Base-by-base conservation (phyloP, 345 rosid species). In the Moricandia arvensis region DNA sequence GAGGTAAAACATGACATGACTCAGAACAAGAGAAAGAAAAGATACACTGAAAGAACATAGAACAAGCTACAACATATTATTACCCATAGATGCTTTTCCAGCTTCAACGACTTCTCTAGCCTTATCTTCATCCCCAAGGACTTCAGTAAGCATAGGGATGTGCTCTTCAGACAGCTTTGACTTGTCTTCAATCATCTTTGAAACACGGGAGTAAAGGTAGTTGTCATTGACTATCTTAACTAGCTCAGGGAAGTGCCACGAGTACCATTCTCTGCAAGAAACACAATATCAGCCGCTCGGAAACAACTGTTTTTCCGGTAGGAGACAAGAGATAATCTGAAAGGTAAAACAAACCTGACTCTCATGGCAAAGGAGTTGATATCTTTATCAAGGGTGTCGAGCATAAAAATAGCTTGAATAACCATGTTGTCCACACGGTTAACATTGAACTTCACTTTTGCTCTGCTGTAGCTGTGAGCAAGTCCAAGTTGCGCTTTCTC, bases 51-150 rank as follows among this genome's bases (percentile, higher is more conserved):
- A 21, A 7, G 11, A 15, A 59, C 9, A 35, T 8, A 63, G 41
- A 8, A 35, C 38, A 49, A 68, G 0, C 27, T 57, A 10, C 38
- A 67, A 1, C 10, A 71, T 65, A 58, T 47, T 54, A 24, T 53
- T 87, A 94, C 97, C 99, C 97, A 92, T 95, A 43, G 98, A 95
- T 78, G 93, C 96, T 83, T 90, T 95, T 41, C 96, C 96, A 79
- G 97, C 99, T 82, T 90, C 99, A 1, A 95, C 81, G 26, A 92
- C 80, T 68, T 95, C 97, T 78, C 76, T 95, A 3, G 94, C 97
- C 75, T 92, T 95, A 34, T 90, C 97, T 82, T 95, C 97, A 80
- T 95, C 97, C 11, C 97, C 92, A 15, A 90, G 74, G 64, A 87
- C 75, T 59, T 92, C 94, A 10, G 91, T 88, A 41, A 92, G 75